Conservation (phyloP, 164 flowering plant species). For the Houttuynia cordata region DNA sequence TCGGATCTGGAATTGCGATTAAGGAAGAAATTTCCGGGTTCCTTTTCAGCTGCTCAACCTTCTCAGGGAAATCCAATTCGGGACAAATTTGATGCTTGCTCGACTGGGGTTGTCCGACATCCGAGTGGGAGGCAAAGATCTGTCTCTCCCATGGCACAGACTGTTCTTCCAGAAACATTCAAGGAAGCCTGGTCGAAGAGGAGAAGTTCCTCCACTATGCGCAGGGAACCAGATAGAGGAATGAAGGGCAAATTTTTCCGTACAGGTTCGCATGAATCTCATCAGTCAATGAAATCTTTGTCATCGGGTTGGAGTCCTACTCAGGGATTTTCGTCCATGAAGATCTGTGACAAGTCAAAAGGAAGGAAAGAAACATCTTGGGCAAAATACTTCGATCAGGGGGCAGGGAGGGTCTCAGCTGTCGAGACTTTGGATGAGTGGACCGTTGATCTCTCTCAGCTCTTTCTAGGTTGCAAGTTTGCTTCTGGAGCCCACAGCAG, state of each 20-base stretch:
- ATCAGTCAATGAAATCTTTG: background rate
- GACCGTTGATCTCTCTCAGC: constrained; percentile 57
- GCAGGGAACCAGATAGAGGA: constrained; percentile 27
- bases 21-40: constrained; percentile 18
- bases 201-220: constrained; percentile 61
- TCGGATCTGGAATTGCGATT: constrained; percentile 16
- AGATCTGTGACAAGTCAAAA: constrained; percentile 33
- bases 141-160: constrained; percentile 41
- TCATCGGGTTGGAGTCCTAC: constrained; percentile 17
- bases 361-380: constrained; percentile 57
- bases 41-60: constrained; percentile 7
- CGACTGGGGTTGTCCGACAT: background rate
- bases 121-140: constrained; percentile 38
- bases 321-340: constrained; percentile 30
- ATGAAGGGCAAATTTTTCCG: constrained; percentile 10
- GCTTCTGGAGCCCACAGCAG: constrained; percentile 82
- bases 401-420: constrained; percentile 62
- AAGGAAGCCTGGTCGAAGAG: constrained; percentile 47
- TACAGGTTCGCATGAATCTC: too few relatives aligned
- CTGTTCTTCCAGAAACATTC: constrained; percentile 45
- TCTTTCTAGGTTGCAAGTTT: constrained; percentile 58
- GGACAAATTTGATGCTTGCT: background rate
- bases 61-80: constrained; percentile 1
- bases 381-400: constrained; percentile 70
- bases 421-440: constrained; percentile 56